Base-by-base conservation (phyloP, 2,329 filamentous ascomycete genomes). In the Mycosphaerella arachidis region DNA sequence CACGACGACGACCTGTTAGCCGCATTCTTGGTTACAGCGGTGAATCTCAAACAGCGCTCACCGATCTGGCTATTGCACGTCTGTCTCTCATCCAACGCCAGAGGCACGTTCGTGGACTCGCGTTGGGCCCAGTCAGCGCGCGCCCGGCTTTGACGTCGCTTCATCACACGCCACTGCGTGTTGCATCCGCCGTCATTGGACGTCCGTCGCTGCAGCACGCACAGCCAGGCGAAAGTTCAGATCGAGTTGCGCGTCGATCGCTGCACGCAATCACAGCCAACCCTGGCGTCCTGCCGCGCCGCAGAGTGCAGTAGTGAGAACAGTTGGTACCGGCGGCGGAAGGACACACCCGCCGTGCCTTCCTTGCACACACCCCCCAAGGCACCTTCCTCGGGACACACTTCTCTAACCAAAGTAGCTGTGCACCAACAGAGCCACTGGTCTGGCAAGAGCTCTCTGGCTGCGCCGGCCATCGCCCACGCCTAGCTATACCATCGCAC, bases 1-100 rank as follows among this genome's bases (percentile, higher is more conserved):
- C 58, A 55, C 58, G 30, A 55, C 58, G 30, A 55, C 56, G 57
- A 54, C 60, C 43, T 20, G 50, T 20, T 52, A 50, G 52, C 55
- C 24, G 55, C 60, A 65, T 63, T 65, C 60, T 63, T 59, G 54
- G 31, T 16, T 20, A 33, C 50, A 51, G 53, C 61, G 55, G 58
- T 60, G 58, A 53, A 45, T 53, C 58, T 57, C 56, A 57, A 54
- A 65, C 58, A 58, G 33, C 20, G 45, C 52, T 51, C 43, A 55
- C 57, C 51, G 43, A 55, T 65, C 55, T 33, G 63, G 63, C 53
- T 54, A 59, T 63, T 63, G 63, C 63, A 63, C 63, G 56, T 53
- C 48, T 48, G 55, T 55, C 59, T 40, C 59, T 58, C 27, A 18
- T 35, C 50, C 30, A 20, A 31, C 50, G 50, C 50, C 50, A 20